phyloP scores from a whole-genome alignment of 1,139 yeast genomes.

The Hyphopichia buzzinii region DNA sequence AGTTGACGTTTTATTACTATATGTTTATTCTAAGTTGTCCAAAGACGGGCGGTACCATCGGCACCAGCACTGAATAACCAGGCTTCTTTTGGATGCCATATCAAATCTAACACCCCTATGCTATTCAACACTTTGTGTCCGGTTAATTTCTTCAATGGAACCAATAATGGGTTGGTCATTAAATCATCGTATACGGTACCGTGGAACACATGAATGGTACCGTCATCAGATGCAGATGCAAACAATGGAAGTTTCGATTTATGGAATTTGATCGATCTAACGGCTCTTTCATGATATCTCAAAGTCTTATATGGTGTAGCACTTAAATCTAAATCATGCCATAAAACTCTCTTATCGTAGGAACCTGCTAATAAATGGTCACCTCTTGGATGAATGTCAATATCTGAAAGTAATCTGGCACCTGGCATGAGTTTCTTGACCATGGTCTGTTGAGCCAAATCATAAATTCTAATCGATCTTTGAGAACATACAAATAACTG shows the following conservation, averaged over 20 bases:
- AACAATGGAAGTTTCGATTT: conserved; percentile 82
- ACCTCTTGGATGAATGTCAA: conserved; percentile 95
- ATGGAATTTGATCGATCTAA: conserved; percentile 84
- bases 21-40: conserved; percentile 64
- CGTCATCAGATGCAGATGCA: conserved; percentile 97
- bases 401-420: conserved; percentile 88
- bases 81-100: conserved; percentile 98
- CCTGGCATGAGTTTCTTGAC: conserved; percentile 89
- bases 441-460: conserved; percentile 79
- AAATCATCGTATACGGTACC: conserved; percentile 95
- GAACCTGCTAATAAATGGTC: conserved; percentile 92
- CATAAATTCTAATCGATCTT: conserved; percentile 86
- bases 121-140: conserved; percentile 85
- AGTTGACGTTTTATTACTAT: neutral
- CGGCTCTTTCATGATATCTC: conserved; percentile 93
- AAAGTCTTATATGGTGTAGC: conserved; percentile 92
- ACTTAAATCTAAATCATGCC: conserved; percentile 95
- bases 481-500: conserved; percentile 93
- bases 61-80: conserved; percentile 99
- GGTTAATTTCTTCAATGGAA: conserved; percentile 88
- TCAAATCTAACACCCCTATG: conserved; percentile 84
- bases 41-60: conserved; percentile 90
- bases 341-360: conserved; percentile 89
- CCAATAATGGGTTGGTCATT: conserved; percentile 92
- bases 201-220: conserved; percentile 90